Evolutionary conservation across 331 rosid species (phyloP).

Genomic region (Malus hybrid): DNA sequence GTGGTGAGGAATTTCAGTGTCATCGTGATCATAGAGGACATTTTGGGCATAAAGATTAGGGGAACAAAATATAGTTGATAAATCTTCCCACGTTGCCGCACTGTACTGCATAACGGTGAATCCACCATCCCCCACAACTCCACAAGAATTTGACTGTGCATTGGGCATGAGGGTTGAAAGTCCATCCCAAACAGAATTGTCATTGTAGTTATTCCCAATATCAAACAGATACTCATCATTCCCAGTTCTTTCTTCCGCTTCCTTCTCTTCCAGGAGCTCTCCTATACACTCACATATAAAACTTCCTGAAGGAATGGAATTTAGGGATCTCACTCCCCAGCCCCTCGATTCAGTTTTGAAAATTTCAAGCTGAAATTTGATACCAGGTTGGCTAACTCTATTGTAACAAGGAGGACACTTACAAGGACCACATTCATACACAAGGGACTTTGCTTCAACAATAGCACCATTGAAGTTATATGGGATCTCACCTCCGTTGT

Average conservation of each 20-base stretch:
- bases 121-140: conserved; percentile 42
- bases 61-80: conserved; percentile 48
- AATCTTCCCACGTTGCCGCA: conserved; percentile 41
- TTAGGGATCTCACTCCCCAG: conserved; percentile 30
- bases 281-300: conserved; percentile 36
- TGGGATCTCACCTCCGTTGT: conserved; percentile 56
- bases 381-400: conserved; percentile 75
- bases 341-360: conserved; percentile 78
- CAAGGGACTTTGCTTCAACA: conserved; percentile 75
- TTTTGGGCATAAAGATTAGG: conserved; percentile 92
- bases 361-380: conserved; percentile 68
- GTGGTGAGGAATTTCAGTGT: conserved; percentile 76
- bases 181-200: conserved; percentile 57
- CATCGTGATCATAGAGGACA: conserved; percentile 76
- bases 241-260: not conserved
- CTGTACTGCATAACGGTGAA: conserved; percentile 47
- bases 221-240: conserved; percentile 88
- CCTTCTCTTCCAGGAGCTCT: conserved; percentile 2
- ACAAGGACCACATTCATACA: conserved; percentile 82
- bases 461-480: conserved; percentile 71
- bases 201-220: conserved; percentile 58
- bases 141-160: conserved; percentile 33
- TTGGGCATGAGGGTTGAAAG: conserved; percentile 56
- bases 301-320: not conserved
- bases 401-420: conserved; percentile 67